These are phyloP conservation scores for Lactarius trivialis DNA, from an alignment of 768 basidiomycete species.

Conservation along the genomic window DNA sequence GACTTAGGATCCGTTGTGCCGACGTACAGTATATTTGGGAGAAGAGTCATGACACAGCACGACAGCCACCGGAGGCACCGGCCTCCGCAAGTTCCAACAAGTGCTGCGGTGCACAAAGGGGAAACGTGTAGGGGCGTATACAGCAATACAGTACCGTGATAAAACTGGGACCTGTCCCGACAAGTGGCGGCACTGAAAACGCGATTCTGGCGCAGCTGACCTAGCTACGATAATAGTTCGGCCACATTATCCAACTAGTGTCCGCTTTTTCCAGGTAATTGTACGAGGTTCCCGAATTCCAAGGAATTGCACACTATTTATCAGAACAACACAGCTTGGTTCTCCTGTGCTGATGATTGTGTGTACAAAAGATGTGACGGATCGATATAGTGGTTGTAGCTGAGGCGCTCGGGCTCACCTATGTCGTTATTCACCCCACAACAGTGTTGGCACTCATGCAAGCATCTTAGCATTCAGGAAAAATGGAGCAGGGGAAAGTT, in stretches of 20 bases:
- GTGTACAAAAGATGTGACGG: neutral
- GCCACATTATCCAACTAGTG: neutral
- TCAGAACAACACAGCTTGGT: neutral
- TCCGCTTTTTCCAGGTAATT: neutral
- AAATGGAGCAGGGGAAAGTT: too few relatives aligned
- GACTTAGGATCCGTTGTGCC: neutral
- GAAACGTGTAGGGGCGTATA: neutral
- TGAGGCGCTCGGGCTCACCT: neutral
- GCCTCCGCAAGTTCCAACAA: neutral
- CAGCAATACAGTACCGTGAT: neutral
- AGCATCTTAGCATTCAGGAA: neutral
- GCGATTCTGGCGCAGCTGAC: neutral
- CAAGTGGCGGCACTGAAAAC: neutral
- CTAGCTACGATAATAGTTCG: neutral
- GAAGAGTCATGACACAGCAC: slow-evolving; percentile 1
- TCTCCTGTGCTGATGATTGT: neutral
- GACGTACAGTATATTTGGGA: neutral
- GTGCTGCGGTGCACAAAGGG: neutral
- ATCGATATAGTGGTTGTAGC: neutral
- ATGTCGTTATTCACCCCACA: neutral
- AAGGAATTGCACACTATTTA: neutral
- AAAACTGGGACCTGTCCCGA: neutral
- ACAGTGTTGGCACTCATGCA: too few relatives aligned
- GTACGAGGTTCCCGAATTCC: neutral
- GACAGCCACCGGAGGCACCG: neutral